These are phyloP conservation scores for Rhizophagus clarus DNA, from an alignment of 192 early-diverging fungal species.

Conservation along the genomic window DNA sequence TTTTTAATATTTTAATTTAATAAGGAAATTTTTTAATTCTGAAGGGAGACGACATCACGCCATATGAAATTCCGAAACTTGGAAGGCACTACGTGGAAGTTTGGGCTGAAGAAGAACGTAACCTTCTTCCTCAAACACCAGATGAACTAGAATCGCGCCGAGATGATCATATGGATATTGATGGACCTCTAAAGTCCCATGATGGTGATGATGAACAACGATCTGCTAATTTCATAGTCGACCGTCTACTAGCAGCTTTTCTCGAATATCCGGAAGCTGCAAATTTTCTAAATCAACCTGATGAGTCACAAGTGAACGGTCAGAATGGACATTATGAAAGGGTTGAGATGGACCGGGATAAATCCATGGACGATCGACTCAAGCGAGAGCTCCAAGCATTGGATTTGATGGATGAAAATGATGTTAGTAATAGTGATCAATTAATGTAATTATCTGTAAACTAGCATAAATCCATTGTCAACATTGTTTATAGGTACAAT, in stretches of 20 bases:
- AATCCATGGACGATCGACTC: conserved; percentile 78
- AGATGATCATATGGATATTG: background rate
- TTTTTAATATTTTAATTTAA: conserved; percentile 16
- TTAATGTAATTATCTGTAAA: background rate
- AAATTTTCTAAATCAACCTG: background rate
- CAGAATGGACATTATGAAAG: background rate
- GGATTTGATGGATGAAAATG: conserved; percentile 79
- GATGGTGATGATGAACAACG: background rate
- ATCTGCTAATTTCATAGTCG: background rate
- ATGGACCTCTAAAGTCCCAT: background rate
- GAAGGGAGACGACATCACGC: conserved; percentile 61
- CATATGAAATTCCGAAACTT: conserved; percentile 78
- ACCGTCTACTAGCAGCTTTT: background rate
- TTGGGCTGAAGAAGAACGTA: conserved; percentile 73
- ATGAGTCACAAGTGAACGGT: background rate
- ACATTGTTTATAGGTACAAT: conserved; percentile 57
- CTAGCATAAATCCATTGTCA: background rate
- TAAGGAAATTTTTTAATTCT: background rate
- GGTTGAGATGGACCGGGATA: conserved; percentile 39
- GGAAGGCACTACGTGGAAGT: conserved; percentile 72
- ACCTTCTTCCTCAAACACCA: conserved; percentile 46
- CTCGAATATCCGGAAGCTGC: background rate
- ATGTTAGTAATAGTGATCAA: conserved; percentile 46
- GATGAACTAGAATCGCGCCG: background rate
- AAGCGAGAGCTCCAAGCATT: conserved; percentile 81